phyloP scores from a whole-genome alignment of 75 land plant species.

The Pinus albicaulis region DNA sequence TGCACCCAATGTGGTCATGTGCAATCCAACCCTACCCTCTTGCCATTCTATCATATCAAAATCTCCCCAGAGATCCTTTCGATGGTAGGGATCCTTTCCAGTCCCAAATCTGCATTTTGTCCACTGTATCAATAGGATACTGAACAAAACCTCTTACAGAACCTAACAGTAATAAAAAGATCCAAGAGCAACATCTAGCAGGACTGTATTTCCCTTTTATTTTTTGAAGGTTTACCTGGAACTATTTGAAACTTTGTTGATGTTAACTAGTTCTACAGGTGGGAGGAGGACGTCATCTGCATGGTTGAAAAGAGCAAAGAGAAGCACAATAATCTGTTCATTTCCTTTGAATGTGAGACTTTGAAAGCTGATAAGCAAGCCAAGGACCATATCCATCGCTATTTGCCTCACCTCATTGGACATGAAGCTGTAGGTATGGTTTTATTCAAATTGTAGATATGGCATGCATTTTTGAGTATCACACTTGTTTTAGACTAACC shows the following conservation, averaged over 20 bases:
- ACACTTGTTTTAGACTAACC: background rate
- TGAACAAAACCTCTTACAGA: no score
- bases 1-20: no score
- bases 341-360: constrained; percentile 87
- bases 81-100: no score
- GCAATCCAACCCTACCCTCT: no score
- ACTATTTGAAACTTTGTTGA: background rate
- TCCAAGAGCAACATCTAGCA: no score
- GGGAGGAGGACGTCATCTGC: constrained; percentile 83
- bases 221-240: background rate
- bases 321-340: constrained; percentile 32
- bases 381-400: constrained; percentile 69
- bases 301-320: constrained; percentile 51
- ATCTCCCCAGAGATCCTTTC: no score
- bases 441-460: background rate
- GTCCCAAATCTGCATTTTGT: no score
- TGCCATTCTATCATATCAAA: no score
- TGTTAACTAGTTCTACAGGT: constrained; percentile 39
- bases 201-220: no score
- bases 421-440: constrained; percentile 83
- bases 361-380: constrained; percentile 90
- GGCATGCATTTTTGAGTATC: background rate
- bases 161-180: no score
- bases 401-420: constrained; percentile 80
- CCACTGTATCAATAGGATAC: no score